Evolutionary conservation across 2,329 filamentous ascomycete species (phyloP).

Genomic region (Elsinoe batatas): DNA sequence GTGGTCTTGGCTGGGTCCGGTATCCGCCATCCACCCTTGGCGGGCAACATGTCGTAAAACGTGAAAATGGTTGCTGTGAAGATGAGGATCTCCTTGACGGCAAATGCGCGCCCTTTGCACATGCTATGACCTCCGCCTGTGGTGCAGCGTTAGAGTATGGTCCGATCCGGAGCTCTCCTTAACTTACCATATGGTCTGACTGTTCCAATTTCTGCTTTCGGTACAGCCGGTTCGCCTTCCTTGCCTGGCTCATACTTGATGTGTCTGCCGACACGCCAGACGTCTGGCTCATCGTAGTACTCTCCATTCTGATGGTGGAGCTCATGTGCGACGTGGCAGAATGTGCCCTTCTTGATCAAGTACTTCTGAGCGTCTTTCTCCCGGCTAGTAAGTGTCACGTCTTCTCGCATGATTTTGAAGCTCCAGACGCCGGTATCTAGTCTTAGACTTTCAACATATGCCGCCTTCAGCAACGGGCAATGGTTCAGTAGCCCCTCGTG

Average conservation of each 20-base stretch:
- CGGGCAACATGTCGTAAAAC: conserved; percentile 47
- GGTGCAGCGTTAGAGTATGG: neutral
- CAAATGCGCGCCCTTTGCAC: conserved; percentile 43
- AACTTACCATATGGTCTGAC: conserved; percentile 37
- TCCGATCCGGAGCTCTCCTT: neutral
- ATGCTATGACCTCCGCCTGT: conserved; percentile 37
- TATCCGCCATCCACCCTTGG: conserved; percentile 39
- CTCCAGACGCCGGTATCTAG: conserved; percentile 29
- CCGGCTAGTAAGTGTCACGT: conserved; percentile 27
- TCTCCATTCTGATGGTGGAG: conserved; percentile 29
- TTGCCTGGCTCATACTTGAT: conserved; percentile 24
- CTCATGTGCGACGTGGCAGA: conserved; percentile 29
- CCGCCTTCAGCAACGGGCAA: conserved; percentile 30
- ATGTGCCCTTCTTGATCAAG: conserved; percentile 27
- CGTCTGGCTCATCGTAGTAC: conserved; percentile 25
- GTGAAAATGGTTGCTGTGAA: conserved; percentile 44
- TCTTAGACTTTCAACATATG: conserved; percentile 30
- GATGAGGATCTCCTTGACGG: conserved; percentile 41
- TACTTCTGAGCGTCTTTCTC: conserved; percentile 25
- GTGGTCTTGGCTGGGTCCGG: conserved; percentile 41
- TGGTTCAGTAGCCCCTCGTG: conserved; percentile 25
- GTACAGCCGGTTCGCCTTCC: conserved; percentile 14
- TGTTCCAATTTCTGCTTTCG: conserved; percentile 31
- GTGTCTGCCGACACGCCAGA: conserved; percentile 27
- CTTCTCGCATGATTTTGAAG: conserved; percentile 26